Evolutionary conservation across 805 yeast species (phyloP).

Genomic region (Zygoascus bituminiphila): DNA sequence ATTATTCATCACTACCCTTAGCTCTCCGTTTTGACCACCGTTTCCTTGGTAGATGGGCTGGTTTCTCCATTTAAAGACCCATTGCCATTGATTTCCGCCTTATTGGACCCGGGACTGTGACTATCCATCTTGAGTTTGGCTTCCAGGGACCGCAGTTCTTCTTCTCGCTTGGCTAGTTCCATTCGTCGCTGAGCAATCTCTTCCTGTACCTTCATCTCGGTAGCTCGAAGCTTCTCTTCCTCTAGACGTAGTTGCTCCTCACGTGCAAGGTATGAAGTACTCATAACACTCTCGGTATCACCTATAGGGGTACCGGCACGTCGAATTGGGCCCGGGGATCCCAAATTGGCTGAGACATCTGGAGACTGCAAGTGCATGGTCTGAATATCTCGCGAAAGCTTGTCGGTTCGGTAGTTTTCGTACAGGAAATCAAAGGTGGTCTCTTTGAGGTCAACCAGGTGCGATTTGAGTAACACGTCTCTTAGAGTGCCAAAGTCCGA

Average conservation of each 20-base stretch:
- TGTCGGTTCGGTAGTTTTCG: conserved; percentile 85
- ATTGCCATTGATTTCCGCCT: background rate
- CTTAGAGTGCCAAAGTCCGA: conserved; percentile 77
- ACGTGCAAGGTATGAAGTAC: conserved; percentile 48
- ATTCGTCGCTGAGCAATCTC: conserved; percentile 73
- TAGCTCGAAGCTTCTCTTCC: conserved; percentile 74
- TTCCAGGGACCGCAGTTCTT: conserved; percentile 75
- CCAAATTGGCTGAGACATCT: background rate
- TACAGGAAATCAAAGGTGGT: conserved; percentile 78
- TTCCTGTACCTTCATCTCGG: conserved; percentile 79
- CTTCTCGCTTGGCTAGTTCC: conserved; percentile 77
- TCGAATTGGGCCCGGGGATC: conserved; percentile 11
- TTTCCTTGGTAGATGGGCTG: background rate
- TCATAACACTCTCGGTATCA: conserved; percentile 19
- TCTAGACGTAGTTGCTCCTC: conserved; percentile 86
- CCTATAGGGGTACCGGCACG: conserved; percentile 11
- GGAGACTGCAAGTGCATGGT: conserved; percentile 10
- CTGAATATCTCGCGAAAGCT: conserved; percentile 53
- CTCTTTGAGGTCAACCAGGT: conserved; percentile 81
- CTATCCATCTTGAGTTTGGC: conserved; percentile 22
- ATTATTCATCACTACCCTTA: too few species aligned
- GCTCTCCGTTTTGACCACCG: background rate
- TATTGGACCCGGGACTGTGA: background rate
- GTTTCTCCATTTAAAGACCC: background rate
- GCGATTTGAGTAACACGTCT: conserved; percentile 72